Evolutionary conservation across 2,329 filamentous ascomycete genomes (phyloP), one percentile per base, ranked within the genome.

Genomic region (Aspergillus glaucus): DNA sequence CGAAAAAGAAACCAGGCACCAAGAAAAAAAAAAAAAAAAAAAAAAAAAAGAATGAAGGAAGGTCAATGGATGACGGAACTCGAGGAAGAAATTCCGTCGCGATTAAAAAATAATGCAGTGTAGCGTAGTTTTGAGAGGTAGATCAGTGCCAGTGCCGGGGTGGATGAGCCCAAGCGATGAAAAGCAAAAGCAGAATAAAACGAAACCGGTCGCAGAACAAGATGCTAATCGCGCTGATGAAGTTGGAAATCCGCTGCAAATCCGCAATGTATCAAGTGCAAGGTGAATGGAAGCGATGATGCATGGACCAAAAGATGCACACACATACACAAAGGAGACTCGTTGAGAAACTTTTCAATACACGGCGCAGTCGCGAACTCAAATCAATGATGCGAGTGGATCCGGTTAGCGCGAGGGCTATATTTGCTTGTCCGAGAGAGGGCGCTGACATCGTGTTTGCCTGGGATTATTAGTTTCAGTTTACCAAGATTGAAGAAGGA

Each of bases 371-470:
- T 55, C 55, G 45, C 58, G 56, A 56, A 59, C 58, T 56, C 50
- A 46, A 54, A 52, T 54, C 40, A 44, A 46, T 66, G 61, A 50
- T 70, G 67, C 9, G 65, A 66, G 51, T 70, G 67, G 39, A 60
- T 64, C 41, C 66, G 67, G 50, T 70, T 68, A 24, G 62, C 54
- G 32, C 64, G 62, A 6, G 68, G 67, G 52, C 69, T 71, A 50
- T 68, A 72, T 17, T 67, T 65, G 50, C 69, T 72, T 17, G 62
- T 71, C 46, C 69, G 63, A 15, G 69, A 66, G 19, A 72, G 62
- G 22, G 69, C 68, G 39, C 69, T 60, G 46, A 89, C 86, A 64
- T 89, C 85, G 61, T 89, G 86, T 73, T 87, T 88, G 57, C 85
- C 84, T 87, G 49, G 40, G 15, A 17, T 21, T 19, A 24, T 26